Percentiles rank a stretch among this genome's conserved stretches.
phyloP scores from a whole-genome alignment of 169 alveolate genomes.

The Cryptosporidium bovis region DNA sequence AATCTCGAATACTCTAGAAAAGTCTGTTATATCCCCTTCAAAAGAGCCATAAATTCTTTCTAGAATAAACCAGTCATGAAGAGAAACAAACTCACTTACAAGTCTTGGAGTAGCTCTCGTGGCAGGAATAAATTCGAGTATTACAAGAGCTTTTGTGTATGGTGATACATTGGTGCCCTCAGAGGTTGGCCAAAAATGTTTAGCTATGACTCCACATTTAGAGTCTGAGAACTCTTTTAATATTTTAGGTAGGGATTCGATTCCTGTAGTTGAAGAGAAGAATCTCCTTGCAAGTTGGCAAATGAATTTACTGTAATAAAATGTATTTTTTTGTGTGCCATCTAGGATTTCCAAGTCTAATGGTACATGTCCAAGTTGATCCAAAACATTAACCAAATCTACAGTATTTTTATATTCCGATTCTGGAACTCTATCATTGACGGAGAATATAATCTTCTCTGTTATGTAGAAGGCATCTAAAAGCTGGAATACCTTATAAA shows the following conservation, averaged over 20 bases:
- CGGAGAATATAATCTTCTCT: background rate
- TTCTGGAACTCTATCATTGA: background rate
- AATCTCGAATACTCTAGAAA: background rate
- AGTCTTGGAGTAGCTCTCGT: background rate
- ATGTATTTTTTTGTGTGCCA: background rate
- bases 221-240: background rate
- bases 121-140: background rate
- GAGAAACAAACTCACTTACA: constrained; percentile 1
- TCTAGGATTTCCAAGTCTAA: constrained; percentile 12
- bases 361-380: background rate
- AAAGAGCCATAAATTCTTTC: constrained; percentile 5
- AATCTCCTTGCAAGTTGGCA: background rate
- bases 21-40: background rate
- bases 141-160: background rate
- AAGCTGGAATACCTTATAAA: constrained; percentile 16
- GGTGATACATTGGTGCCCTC: background rate
- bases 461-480: constrained; percentile 12
- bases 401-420: background rate
- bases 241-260: too few relatives aligned
- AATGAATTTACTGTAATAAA: background rate
- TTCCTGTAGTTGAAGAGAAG: background rate
- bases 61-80: background rate
- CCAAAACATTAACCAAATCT: background rate
- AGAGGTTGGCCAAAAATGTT: constrained; percentile 6
- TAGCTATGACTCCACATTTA: background rate